Conservation (phyloP, 345 rosid species). For the Physaria fendleri region DNA sequence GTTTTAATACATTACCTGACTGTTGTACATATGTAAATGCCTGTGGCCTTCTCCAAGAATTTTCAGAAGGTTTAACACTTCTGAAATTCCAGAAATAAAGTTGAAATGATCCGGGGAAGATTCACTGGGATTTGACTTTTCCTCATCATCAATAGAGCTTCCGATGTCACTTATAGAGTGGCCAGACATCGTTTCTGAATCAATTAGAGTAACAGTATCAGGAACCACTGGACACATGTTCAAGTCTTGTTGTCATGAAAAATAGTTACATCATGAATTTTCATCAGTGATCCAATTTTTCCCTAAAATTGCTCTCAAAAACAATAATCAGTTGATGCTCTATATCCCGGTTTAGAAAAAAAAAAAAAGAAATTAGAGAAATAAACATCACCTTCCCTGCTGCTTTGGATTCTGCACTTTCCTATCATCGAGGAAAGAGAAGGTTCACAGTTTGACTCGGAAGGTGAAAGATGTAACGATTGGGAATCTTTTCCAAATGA, state of each 20-base stretch:
- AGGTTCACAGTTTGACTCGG: conserved; percentile 40
- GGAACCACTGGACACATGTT: conserved; percentile 11
- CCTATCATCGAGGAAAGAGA: conserved; percentile 54
- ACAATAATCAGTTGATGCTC: conserved; percentile 7
- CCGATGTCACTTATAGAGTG: conserved; percentile 21
- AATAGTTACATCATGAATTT: background rate
- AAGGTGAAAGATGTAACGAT: conserved; percentile 23
- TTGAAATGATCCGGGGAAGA: conserved; percentile 28
- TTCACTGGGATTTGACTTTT: conserved; percentile 24
- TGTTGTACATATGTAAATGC: conserved; percentile 56
- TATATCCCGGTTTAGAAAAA: background rate
- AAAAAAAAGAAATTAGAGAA: background rate
- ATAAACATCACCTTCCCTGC: conserved; percentile 62
- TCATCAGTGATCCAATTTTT: background rate
- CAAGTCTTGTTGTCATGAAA: background rate
- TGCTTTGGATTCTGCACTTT: conserved; percentile 62
- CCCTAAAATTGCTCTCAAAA: background rate
- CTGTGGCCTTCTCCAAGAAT: conserved; percentile 76
- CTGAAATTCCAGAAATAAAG: conserved; percentile 52
- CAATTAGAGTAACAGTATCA: conserved; percentile 8
- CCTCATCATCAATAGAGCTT: conserved; percentile 28
- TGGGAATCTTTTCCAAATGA: conserved; percentile 45
- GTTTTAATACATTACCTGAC: conserved; percentile 51
- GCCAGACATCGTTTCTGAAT: conserved; percentile 22
- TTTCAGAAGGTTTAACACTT: conserved; percentile 62